These are phyloP conservation scores for Zygnema cylindricum DNA, from an alignment of 139 green algal genomes.

Conservation along the genomic window DNA sequence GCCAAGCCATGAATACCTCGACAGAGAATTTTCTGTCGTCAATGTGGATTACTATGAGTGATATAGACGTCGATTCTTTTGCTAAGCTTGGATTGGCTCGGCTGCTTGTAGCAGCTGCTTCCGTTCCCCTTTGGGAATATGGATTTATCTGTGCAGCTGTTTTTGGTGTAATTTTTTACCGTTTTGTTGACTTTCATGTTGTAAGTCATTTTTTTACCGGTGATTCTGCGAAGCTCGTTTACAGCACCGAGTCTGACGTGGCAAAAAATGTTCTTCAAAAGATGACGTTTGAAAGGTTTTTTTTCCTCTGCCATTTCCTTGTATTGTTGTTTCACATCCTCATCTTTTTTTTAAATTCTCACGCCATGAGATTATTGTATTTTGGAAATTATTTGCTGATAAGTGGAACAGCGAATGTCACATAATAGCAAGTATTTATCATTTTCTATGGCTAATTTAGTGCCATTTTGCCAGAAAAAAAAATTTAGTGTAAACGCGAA, in stretches of 20 bases:
- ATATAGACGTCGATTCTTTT: too few species aligned
- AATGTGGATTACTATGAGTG: too few species aligned
- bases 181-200: background rate
- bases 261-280: slow-evolving; percentile 22
- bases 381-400: too few species aligned
- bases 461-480: too few species aligned
- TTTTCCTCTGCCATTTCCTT: background rate
- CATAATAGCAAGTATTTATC: too few species aligned
- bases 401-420: too few species aligned
- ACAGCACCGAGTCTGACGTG: background rate
- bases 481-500: too few species aligned
- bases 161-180: background rate
- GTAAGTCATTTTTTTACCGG: background rate
- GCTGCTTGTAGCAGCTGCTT: background rate
- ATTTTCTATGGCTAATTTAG: too few species aligned
- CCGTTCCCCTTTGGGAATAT: background rate
- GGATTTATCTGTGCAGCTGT: background rate
- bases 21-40: too few species aligned
- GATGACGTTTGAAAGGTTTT: slow-evolving; percentile 3
- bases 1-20: too few species aligned
- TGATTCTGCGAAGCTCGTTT: background rate
- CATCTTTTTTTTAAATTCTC: too few species aligned
- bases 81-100: background rate
- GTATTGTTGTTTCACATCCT: background rate
- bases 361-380: too few species aligned